A percentile compares a stretch with the other conserved stretches of the same genome.
Conservation (phyloP, 225 moss, liverwort and hornwort genomes). For the Pleurozium schreberi region DNA sequence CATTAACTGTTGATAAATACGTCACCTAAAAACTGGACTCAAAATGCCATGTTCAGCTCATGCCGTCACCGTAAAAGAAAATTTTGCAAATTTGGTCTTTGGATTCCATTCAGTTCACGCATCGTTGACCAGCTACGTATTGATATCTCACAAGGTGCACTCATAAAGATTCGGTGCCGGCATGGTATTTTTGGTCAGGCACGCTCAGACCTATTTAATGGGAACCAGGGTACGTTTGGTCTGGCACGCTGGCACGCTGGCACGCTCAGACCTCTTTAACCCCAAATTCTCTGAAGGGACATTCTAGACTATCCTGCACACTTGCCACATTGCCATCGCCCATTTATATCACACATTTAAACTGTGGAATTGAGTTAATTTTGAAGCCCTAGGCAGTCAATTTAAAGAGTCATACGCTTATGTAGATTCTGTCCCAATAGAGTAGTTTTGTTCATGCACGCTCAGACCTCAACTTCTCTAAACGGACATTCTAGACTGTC, state of each 20-base stretch:
- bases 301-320: neutral
- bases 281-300: neutral
- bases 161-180: neutral
- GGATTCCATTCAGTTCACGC: neutral
- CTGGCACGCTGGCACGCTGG: neutral
- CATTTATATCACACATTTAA: neutral
- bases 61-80: neutral
- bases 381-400: neutral
- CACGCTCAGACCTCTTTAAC: neutral
- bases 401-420: neutral
- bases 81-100: neutral
- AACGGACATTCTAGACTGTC: neutral
- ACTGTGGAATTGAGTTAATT: neutral
- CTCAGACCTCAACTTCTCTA: neutral
- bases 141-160: neutral
- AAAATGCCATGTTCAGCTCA: neutral
- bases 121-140: neutral
- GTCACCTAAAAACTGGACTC: neutral
- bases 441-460: neutral
- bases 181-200: neutral
- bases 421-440: neutral
- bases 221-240: neutral
- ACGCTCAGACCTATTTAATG: neutral
- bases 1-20: neutral
- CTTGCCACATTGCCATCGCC: neutral